A percentile compares a stretch with the other conserved stretches of the same genome.
phyloP scores from a whole-genome alignment of 2,329 filamentous ascomycete species.

The Trichoderma pleuroti region DNA sequence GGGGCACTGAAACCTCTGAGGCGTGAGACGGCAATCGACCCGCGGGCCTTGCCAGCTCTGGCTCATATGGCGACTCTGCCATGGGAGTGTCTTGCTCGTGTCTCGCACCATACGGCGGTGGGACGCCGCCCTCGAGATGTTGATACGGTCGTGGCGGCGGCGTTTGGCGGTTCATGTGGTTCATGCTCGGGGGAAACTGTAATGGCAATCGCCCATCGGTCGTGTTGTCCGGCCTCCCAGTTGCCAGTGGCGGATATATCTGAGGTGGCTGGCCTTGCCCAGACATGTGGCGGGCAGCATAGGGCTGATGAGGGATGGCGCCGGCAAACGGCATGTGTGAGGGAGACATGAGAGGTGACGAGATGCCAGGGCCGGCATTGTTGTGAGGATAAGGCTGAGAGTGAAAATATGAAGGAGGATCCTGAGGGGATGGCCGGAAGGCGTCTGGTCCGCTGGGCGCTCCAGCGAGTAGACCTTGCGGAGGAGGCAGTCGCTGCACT shows the following conservation, averaged over 20 bases:
- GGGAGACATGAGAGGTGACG: slow-evolving; percentile 5
- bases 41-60: background rate
- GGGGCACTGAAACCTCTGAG: background rate
- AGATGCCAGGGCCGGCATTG: background rate
- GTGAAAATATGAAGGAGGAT: slow-evolving; percentile 13
- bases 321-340: background rate
- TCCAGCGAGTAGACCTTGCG: slow-evolving; percentile 25
- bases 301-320: background rate
- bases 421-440: slow-evolving; percentile 17
- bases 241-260: background rate
- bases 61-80: background rate
- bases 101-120: background rate
- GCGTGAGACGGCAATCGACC: background rate
- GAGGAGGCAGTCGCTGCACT: slow-evolving; percentile 18
- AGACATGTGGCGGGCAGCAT: background rate
- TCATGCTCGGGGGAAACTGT: background rate
- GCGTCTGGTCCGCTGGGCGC: slow-evolving; percentile 19
- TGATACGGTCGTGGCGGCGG: background rate
- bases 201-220: background rate
- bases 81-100: background rate
- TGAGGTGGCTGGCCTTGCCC: slow-evolving; percentile 5
- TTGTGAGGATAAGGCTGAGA: background rate
- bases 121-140: background rate
- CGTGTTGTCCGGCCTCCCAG: background rate
- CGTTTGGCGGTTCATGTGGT: slow-evolving; percentile 1